Conservation (phyloP, 805 yeast species). For the Kluyveromyces starmeri region DNA sequence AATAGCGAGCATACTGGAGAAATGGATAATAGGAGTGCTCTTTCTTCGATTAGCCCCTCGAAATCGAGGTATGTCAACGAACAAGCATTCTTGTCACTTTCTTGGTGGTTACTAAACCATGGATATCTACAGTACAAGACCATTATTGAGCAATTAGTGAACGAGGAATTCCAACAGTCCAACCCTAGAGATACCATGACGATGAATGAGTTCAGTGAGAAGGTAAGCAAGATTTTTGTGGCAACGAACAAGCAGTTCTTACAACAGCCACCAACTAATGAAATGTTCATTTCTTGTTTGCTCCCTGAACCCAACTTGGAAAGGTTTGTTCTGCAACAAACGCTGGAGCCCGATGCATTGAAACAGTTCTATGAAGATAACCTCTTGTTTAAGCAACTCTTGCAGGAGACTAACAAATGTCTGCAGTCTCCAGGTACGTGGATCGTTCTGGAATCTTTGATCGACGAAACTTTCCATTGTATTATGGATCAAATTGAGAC, state of each 20-base stretch:
- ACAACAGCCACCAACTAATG: constrained; percentile 25
- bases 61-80: constrained; percentile 47
- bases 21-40: neutral
- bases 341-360: constrained; percentile 36
- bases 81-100: constrained; percentile 74
- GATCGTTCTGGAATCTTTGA: constrained; percentile 21
- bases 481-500: constrained; percentile 20
- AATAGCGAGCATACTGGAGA: neutral
- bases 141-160: constrained; percentile 48
- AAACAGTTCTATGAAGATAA: constrained; percentile 21
- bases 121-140: constrained; percentile 63
- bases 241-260: constrained; percentile 25
- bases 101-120: constrained; percentile 89
- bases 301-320: constrained; percentile 44
- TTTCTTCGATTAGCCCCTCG: constrained; percentile 6
- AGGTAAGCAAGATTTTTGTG: constrained; percentile 32
- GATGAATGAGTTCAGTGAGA: constrained; percentile 46
- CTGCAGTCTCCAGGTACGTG: constrained; percentile 26
- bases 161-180: constrained; percentile 48
- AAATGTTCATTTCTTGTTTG: constrained; percentile 30
- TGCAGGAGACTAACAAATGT: constrained; percentile 39
- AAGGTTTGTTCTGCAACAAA: constrained; percentile 46
- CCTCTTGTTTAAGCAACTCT: constrained; percentile 28
- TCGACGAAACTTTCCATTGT: constrained; percentile 25
- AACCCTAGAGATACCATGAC: constrained; percentile 69